Evolutionary conservation across 2,329 filamentous ascomycete species (phyloP), one percentile per base, ranked within the genome.

Genomic region (Immersiporthe knoxdaviesiana): DNA sequence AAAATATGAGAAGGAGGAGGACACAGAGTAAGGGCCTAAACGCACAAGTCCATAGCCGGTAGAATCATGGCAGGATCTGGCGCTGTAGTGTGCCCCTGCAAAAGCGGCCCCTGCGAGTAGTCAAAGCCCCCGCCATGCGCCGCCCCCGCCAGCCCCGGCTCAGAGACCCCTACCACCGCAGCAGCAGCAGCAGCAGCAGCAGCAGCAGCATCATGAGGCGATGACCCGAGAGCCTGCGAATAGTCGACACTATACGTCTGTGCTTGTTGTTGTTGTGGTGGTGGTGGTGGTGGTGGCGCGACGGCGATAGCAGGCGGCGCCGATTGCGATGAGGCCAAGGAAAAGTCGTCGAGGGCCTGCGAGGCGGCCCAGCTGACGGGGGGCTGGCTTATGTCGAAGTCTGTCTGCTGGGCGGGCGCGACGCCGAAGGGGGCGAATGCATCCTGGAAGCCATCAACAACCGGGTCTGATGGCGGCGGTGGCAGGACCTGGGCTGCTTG

Each of bases 21-120:
- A 56, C 3, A 59, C n/a, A 47, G 11, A 37, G 10, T 27, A n/a
- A 2, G 37, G 37, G n/a, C 10, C 3, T 8, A 27, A 44, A 50
- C 61, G 47, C 6, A 63, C 61, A 63, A 63, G 61, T 63, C 61
- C 61, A 63, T 50, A 1, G 61, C 61, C 14, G 61, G 61, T 5
- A 63, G 27, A n/a, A 18, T 8, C 30, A 59, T n/a, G 61, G 41
- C 61, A 2, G 61, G 41, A 50, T 47, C 24, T 6, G 24, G 30
- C 16, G 21, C 24, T 5, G 39, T n/a, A n/a, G n/a, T 47, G 6
- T 63, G 37, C 18, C 16, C 16, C 18, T 30, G 56, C 21, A 32
- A 14, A 3, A 18, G 30, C 18, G 39, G 8, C 1, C 24, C 12
- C 39, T 63, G 41, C 39, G 39, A 32, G 21, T 47, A 63, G 39